Base-by-base conservation (phyloP, 441 rosid species). In the Brassica hybrid region DNA sequence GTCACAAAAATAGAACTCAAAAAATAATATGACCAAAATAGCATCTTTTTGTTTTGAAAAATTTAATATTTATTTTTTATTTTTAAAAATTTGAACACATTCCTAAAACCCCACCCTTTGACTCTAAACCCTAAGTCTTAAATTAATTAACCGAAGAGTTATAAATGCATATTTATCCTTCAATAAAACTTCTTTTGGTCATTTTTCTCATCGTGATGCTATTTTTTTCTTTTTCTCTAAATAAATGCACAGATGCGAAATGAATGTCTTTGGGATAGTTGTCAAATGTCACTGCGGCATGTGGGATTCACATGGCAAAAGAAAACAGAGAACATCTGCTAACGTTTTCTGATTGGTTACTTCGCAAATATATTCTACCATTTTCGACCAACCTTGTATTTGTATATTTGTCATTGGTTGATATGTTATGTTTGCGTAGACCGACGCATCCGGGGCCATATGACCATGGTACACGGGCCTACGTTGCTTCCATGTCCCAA, bases 271-370 rank as follows among this genome's bases (percentile, higher is more conserved):
- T 6, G 48, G 43, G 27, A 54, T 72, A 59, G 64, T 73, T 73
- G 71, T 73, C 74, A 78, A 78, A 50, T 61, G 78, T 73, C 74
- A 73, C 52, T 50, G 43, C n/a, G 60, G 32, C 82, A 74, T 74
- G 82, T 79, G 75, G 79, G 75, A 63, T 74, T 74, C 82, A 74
- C 82, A 79, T 74, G 82, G 78, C 82, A 69, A 74, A 60, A 79
- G 78, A 69, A 74, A 79, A 74, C 82, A 79, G 75, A 74, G 82
- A 79, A 79, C 82, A 79, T 74, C 60, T 79, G 82, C 78, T 43
- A 18, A 56, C 23, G 58, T 64, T 69, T 74, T 79, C 68, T 74
- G 56, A 79, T 79, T 79, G 82, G 82, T 73, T 70, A 18, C 48
- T 73, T 41, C 1, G 50, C 54, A 62, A 18, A 38, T 68, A 62